A percentile compares a stretch with the other conserved stretches of the same genome.
Conservation (phyloP, 768 basidiomycete genomes). For the Fomitopsis pulvina region DNA sequence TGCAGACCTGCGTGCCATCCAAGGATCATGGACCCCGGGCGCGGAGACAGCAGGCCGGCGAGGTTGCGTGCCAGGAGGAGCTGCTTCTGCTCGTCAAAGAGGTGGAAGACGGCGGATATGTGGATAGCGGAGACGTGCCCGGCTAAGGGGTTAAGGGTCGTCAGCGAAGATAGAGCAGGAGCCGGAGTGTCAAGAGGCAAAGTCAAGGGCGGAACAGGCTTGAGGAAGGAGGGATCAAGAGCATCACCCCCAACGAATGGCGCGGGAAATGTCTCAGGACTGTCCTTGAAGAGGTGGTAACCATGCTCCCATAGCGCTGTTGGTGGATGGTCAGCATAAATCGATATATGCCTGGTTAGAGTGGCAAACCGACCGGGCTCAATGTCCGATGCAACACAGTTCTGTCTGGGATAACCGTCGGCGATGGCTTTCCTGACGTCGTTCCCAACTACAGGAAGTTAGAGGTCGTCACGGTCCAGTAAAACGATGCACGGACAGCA, state of each 20-base stretch:
- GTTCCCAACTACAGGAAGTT: constrained; percentile 26
- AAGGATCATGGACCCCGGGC: constrained; percentile 40
- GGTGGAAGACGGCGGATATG: constrained; percentile 38
- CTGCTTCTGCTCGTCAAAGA: constrained; percentile 38
- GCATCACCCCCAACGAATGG: constrained; percentile 48
- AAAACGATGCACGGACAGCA: constrained; percentile 25
- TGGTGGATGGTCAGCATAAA: background rate
- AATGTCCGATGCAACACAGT: constrained; percentile 30
- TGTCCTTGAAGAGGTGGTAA: constrained; percentile 49
- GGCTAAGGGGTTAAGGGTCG: constrained; percentile 29
- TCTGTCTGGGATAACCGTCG: constrained; percentile 34
- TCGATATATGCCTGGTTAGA: background rate
- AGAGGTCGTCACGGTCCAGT: background rate
- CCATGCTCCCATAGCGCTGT: constrained; percentile 54
- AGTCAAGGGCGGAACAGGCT: constrained; percentile 19
- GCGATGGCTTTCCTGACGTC: constrained; percentile 31
- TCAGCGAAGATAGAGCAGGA: constrained; percentile 26
- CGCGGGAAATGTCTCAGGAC: constrained; percentile 42
- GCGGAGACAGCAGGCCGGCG: constrained; percentile 34
- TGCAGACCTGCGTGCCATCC: constrained; percentile 32
- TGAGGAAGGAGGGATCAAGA: constrained; percentile 38
- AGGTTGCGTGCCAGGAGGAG: constrained; percentile 33
- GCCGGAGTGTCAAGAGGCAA: background rate
- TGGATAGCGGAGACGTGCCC: constrained; percentile 30
- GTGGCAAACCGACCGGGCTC: constrained; percentile 19